Evolutionary conservation across 1,139 yeast species (phyloP), one percentile per base, ranked within the genome.

Genomic region (Pichia sp.): DNA sequence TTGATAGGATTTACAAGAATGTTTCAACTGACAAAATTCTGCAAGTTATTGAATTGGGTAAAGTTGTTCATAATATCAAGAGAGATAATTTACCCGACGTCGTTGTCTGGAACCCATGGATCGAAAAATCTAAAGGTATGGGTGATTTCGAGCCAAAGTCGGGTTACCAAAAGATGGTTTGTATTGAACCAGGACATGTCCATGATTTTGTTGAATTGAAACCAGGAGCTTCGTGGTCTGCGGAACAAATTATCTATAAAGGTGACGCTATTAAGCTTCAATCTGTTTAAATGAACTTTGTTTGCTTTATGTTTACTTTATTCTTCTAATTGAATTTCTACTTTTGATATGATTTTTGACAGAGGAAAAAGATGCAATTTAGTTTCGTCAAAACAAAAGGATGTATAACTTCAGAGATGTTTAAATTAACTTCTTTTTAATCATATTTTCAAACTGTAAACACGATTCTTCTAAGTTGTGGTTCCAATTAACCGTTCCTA

Each of bases 71-170:
- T 60, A 79, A 83, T 41, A 66, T 88, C 36, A 67, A 75, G 48
- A 74, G 95, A 59, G 66, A 66, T 31, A 80, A 81, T 55, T 70
- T 90, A 53, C 88, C 85, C 3, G 97, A 92, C 60, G 77, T 87
- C 27, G 97, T 92, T 42, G 97, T 92, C 44, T 92, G 98, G 98
- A 92, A 92, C 64, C 98, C 98, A 29, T 92, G 97, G 98, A 71
- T 76, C 54, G 76, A 82, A 44, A 85, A 85, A 62, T 78, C 94
- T 27, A 71, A 67, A 31, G 82, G 83, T 1, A 85, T 92, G 90
- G 81, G 71, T 35, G 98, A 92, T 64, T 92, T 90, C 61, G 75
- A 72, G 55, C 98, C 98, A 44, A 87, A 85, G 60, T 63, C 68
- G 44, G 97, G 96, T 4, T 92, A 73, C 68, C 73, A 80, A 55